A percentile compares a stretch with the other conserved stretches of the same genome.
These are phyloP conservation scores for Microsporum audouinii DNA, from an alignment of 2,329 filamentous ascomycete genomes.

Conservation along the genomic window DNA sequence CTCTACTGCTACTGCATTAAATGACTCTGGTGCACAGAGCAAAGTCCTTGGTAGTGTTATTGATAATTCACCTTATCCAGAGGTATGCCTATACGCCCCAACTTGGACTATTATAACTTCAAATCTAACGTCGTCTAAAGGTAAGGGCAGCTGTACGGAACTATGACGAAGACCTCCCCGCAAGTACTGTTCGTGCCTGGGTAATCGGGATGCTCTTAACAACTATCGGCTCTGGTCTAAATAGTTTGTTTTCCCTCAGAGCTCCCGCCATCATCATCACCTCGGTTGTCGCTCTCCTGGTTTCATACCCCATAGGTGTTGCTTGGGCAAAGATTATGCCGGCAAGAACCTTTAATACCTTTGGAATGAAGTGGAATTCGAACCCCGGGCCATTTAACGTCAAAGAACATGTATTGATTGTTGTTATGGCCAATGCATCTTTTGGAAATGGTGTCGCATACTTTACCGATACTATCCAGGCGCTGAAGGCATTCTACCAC, in stretches of 20 bases:
- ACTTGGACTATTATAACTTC: slow-evolving; percentile 10
- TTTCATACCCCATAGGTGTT: slow-evolving; percentile 45
- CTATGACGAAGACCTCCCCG: slow-evolving; percentile 52
- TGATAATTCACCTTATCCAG: slow-evolving; percentile 57
- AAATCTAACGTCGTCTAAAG: slow-evolving; percentile 12
- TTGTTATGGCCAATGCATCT: slow-evolving; percentile 53
- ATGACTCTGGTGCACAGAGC: slow-evolving; percentile 4
- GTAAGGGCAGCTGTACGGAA: slow-evolving; percentile 52
- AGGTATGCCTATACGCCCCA: slow-evolving; percentile 37
- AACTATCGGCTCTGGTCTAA: slow-evolving; percentile 51
- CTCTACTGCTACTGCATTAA: slow-evolving; percentile 37
- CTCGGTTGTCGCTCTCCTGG: slow-evolving; percentile 51
- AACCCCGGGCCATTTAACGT: slow-evolving; percentile 38
- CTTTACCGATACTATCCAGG: slow-evolving; percentile 61
- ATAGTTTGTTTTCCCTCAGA: slow-evolving; percentile 48
- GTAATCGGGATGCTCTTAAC: slow-evolving; percentile 50
- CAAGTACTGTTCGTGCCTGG: slow-evolving; percentile 55
- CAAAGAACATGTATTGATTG: slow-evolving; percentile 37
- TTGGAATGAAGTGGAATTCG: slow-evolving; percentile 29
- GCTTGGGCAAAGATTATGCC: slow-evolving; percentile 33
- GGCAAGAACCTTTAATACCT: slow-evolving; percentile 24
- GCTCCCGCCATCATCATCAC: slow-evolving; percentile 50
- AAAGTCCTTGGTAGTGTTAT: slow-evolving; percentile 44
- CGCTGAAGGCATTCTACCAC: slow-evolving; percentile 60
- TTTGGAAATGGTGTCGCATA: slow-evolving; percentile 52